Percentiles rank a stretch among this genome's conserved stretches.
Conservation (phyloP, 371 early-diverging fungal species). For the Apophysomyces sp. region DNA sequence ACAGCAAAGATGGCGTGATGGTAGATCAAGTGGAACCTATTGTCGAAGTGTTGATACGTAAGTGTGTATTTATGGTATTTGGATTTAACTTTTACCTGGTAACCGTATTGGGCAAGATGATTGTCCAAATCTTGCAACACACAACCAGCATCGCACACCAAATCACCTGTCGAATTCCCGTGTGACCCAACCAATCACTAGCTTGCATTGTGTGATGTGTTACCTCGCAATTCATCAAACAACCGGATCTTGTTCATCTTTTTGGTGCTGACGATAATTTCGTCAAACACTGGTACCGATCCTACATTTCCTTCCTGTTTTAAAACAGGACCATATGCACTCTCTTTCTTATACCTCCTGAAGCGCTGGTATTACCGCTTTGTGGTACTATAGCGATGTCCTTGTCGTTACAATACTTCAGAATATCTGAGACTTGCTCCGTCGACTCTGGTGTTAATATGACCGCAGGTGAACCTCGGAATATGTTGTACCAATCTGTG, state of each 20-base stretch:
- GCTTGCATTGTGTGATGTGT: neutral
- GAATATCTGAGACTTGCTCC: conserved; percentile 77
- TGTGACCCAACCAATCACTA: neutral
- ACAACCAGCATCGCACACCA: conserved; percentile 88
- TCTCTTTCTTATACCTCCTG: conserved; percentile 43
- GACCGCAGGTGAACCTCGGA: conserved; percentile 68
- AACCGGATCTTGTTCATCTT: conserved; percentile 74
- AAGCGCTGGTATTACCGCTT: conserved; percentile 90
- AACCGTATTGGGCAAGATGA: conserved; percentile 73
- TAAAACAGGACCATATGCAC: neutral
- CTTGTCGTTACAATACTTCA: conserved; percentile 84
- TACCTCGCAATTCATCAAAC: conserved; percentile 83
- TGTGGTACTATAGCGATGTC: conserved; percentile 90
- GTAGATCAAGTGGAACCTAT: conserved; percentile 90
- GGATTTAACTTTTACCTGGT: no score
- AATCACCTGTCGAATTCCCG: conserved; percentile 47
- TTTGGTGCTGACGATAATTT: conserved; percentile 78
- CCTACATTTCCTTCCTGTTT: conserved; percentile 8
- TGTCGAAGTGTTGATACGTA: no score
- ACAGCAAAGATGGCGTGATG: conserved; percentile 82
- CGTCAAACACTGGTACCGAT: conserved; percentile 84
- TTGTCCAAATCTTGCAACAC: conserved; percentile 84
- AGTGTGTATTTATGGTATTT: no score
- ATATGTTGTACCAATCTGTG: conserved; percentile 88
- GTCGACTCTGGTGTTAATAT: conserved; percentile 84